These are phyloP conservation scores for Saccharomyces hybrid DNA, from an alignment of 1,139 yeast genomes.

Conservation along the genomic window DNA sequence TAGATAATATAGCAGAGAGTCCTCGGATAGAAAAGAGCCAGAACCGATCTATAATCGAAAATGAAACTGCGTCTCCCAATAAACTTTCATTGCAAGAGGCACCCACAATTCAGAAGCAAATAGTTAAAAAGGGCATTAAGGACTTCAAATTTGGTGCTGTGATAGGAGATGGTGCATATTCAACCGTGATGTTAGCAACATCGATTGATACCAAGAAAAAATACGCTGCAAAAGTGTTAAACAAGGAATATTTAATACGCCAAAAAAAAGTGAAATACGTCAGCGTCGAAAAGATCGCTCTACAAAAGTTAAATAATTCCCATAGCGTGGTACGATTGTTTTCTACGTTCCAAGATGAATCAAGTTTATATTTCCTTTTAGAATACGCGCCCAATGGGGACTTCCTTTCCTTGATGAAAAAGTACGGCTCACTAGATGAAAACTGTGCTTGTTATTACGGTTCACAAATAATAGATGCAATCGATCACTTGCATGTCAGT, in stretches of 20 bases:
- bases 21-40: neutral
- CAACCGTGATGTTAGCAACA: conserved; percentile 64
- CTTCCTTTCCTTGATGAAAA: conserved; percentile 52
- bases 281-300: conserved; percentile 67
- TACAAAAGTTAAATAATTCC: conserved; percentile 61
- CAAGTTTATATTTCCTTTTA: conserved; percentile 61
- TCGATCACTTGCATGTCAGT: conserved; percentile 66
- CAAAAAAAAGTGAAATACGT: conserved; percentile 77
- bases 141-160: conserved; percentile 68
- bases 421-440: conserved; percentile 50
- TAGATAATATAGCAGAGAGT: neutral
- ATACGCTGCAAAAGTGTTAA: conserved; percentile 67
- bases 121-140: conserved; percentile 48
- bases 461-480: conserved; percentile 81
- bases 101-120: conserved; percentile 13
- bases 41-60: conserved; percentile 18
- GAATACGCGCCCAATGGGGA: conserved; percentile 82
- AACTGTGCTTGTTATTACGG: conserved; percentile 47
- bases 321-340: conserved; percentile 64
- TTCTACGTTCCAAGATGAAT: conserved; percentile 73
- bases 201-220: conserved; percentile 50
- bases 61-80: conserved; percentile 27
- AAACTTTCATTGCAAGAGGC: neutral
- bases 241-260: conserved; percentile 65
- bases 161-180: conserved; percentile 76